Conservation (phyloP, 2,329 filamentous ascomycete genomes). For the Lasiodiplodia citricola region DNA sequence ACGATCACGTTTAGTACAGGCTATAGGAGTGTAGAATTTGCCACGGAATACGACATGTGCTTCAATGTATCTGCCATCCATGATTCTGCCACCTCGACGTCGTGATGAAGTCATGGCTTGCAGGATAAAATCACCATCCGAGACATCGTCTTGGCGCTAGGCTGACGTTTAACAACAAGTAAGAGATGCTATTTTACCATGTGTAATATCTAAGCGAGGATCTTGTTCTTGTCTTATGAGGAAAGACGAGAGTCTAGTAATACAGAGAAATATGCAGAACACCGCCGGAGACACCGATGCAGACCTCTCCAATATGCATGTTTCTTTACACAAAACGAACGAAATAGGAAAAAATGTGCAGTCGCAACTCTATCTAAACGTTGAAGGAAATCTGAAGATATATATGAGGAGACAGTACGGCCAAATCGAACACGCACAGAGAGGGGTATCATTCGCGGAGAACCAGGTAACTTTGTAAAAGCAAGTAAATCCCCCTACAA, state of each 20-base stretch:
- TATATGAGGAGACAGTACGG: not conserved
- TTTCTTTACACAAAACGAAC: not conserved
- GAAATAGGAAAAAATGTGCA: not conserved
- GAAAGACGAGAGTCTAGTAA: not conserved
- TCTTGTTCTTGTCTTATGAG: not conserved
- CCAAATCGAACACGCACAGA: constrained; percentile 5
- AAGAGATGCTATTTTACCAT: not conserved
- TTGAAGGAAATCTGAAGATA: not conserved
- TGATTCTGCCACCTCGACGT: not conserved
- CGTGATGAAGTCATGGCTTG: not conserved
- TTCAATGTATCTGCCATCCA: not conserved
- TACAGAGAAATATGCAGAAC: not conserved
- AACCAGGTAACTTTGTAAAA: constrained; percentile 15
- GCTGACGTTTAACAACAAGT: not conserved
- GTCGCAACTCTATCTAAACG: not conserved
- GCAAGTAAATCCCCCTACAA: constrained; percentile 16
- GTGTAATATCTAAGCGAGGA: not conserved
- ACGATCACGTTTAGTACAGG: not conserved
- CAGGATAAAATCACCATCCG: not conserved
- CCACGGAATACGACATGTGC: not conserved
- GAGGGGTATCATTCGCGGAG: constrained; percentile 21
- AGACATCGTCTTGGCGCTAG: not conserved
- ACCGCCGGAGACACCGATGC: not conserved
- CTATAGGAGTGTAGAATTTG: not conserved
- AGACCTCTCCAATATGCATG: not conserved